Evolutionary conservation across 2,329 filamentous ascomycete species (phyloP), one percentile per base, ranked within the genome.

Genomic region (Lecanicillium sp.): DNA sequence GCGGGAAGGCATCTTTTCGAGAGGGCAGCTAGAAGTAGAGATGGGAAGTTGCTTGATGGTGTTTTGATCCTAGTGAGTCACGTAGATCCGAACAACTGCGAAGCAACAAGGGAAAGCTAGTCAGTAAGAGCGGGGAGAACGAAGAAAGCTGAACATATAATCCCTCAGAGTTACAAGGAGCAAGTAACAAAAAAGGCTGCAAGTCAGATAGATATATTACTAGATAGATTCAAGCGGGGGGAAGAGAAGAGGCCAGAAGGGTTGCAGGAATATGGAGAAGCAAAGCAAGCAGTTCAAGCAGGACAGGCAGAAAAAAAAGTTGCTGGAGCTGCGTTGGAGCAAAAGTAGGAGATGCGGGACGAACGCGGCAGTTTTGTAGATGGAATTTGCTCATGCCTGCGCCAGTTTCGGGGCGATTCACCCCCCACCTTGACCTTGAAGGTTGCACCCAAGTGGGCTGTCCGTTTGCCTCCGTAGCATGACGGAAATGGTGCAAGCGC

Each of bases 1-100:
- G 62, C 86, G 73, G 47, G 75, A 67, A 52, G 83, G 80, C 85
- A 90, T 86, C 36, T 9, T 43, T n/a, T n/a, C n/a, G n/a, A n/a
- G n/a, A n/a, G n/a, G n/a, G n/a, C n/a, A n/a, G n/a, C n/a, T n/a
- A n/a, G n/a, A n/a, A n/a, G n/a, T n/a, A n/a, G n/a, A n/a, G n/a
- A n/a, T n/a, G n/a, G n/a, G n/a, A n/a, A 37, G 25, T n/a, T 15
- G 20, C 25, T 36, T 15, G 6, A 9, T 33, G 17, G 32, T 18
- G 29, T 32, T 32, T 27, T 7, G 17, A 12, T 16, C 31, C 13
- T 30, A 34, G 39, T 36, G 29, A 33, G 22, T 30, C 12, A 15
- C 11, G 22, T 34, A 22, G 17, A 34, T 12, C 11, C n/a, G n/a
- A n/a, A n/a, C n/a, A n/a, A n/a, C n/a, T n/a, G n/a, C n/a, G n/a